phyloP scores from a whole-genome alignment of 768 basidiomycete genomes.

The Tylopilus rubrobrunneus region DNA sequence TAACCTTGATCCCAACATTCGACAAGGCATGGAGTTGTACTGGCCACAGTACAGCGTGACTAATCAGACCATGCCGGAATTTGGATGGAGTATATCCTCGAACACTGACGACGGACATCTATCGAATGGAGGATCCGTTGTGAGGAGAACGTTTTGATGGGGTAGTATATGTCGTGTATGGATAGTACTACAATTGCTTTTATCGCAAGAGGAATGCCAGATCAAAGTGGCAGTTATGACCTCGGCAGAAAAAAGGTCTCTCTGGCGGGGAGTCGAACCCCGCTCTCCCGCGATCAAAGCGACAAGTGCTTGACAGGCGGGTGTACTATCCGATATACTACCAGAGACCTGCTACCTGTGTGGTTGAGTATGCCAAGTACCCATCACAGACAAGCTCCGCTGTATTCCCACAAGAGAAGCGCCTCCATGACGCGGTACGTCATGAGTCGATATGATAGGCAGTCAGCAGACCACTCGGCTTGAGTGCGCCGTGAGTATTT shows the following conservation, averaged over 20 bases:
- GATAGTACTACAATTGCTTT: no score
- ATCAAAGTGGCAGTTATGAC: no score
- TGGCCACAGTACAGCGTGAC: slow-evolving; percentile 44
- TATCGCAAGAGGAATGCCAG: no score
- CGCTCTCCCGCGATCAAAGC: slow-evolving; percentile 34
- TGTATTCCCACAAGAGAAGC: no score
- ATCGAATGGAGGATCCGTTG: slow-evolving; percentile 23
- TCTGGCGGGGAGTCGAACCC: slow-evolving; percentile 48
- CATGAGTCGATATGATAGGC: not conserved
- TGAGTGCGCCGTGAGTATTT: not conserved
- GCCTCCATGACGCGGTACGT: no score
- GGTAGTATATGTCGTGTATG: not conserved
- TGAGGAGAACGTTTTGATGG: not conserved
- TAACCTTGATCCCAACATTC: slow-evolving; percentile 38
- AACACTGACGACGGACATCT: slow-evolving; percentile 41
- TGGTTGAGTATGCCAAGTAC: no score
- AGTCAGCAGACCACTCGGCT: not conserved
- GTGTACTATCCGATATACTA: slow-evolving; percentile 52
- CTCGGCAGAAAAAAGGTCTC: slow-evolving; percentile 23
- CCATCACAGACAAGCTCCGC: no score
- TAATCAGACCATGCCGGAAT: slow-evolving; percentile 16
- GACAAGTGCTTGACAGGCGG: slow-evolving; percentile 35
- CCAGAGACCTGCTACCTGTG: slow-evolving; percentile 29
- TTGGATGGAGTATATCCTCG: slow-evolving; percentile 31
- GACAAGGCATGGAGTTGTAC: slow-evolving; percentile 21